phyloP scores from a whole-genome alignment of 2,329 filamentous ascomycete species.

The Cladobotryum mycophilum region DNA sequence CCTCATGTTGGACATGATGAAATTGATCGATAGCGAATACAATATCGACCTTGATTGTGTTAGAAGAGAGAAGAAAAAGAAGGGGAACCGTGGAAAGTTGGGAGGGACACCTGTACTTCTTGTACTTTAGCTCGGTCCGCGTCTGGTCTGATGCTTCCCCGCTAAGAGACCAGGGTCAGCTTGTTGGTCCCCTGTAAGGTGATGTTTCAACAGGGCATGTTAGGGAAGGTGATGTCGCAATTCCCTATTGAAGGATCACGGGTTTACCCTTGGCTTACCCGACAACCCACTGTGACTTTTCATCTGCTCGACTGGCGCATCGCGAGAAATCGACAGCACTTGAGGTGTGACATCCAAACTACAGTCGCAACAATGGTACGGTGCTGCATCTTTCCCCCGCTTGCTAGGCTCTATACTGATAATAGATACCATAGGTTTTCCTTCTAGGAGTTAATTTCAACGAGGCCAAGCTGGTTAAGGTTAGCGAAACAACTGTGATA shows the following conservation, averaged over 20 bases:
- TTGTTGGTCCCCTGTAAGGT: too few relatives aligned
- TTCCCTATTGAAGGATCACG: not conserved
- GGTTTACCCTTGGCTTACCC: constrained; percentile 25
- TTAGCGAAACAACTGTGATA: constrained; percentile 33
- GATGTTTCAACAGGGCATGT: not conserved
- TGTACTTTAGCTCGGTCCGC: constrained; percentile 8
- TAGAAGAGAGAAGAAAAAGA: not conserved
- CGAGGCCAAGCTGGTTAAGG: constrained; percentile 77
- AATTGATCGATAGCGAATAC: constrained; percentile 13
- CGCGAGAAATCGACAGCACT: not conserved
- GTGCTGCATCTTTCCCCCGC: not conserved
- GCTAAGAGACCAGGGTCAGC: constrained; percentile 5
- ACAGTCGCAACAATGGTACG: constrained; percentile 15
- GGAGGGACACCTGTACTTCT: constrained; percentile 17
- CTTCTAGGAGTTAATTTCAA: constrained; percentile 82
- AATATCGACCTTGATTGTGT: not conserved
- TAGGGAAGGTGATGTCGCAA: not conserved
- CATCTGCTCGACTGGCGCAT: not conserved
- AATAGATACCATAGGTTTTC: constrained; percentile 55
- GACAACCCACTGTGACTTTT: constrained; percentile 1
- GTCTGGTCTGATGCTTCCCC: constrained; percentile 15
- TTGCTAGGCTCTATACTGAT: not conserved
- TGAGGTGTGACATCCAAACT: not conserved
- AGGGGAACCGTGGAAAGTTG: not conserved
- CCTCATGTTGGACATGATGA: constrained; percentile 68